Evolutionary conservation across 495 filamentous ascomycete species (phyloP).

Genomic region (Cercophora newfieldiana): DNA sequence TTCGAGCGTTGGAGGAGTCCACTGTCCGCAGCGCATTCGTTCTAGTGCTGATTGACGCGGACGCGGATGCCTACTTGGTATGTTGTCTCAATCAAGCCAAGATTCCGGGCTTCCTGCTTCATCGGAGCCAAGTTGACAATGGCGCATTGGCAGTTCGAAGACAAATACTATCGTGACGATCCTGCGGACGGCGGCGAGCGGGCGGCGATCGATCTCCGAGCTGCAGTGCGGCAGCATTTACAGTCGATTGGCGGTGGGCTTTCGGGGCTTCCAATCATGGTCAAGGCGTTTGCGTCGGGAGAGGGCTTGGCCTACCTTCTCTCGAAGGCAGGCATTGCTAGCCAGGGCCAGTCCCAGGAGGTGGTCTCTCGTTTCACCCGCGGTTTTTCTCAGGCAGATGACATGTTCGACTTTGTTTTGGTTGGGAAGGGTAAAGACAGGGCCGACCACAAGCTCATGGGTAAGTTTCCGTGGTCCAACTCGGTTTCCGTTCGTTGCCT

Average conservation of each 20-base stretch:
- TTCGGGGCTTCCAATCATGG: constrained; percentile 35
- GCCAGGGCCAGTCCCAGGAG: constrained; percentile 17
- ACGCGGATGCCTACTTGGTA: constrained; percentile 39
- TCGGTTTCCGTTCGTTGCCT: not conserved
- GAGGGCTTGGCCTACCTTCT: constrained; percentile 36
- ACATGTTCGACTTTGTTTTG: constrained; percentile 60
- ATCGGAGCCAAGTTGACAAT: not conserved
- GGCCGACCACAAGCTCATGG: constrained; percentile 58
- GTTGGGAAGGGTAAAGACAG: constrained; percentile 59
- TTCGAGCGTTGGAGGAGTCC: constrained; percentile 11
- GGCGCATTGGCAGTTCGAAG: constrained; percentile 34
- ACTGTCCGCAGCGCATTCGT: constrained; percentile 26
- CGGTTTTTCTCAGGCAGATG: constrained; percentile 56
- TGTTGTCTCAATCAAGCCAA: not conserved
- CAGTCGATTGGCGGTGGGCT: constrained; percentile 27
- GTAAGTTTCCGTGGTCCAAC: constrained; percentile 24
- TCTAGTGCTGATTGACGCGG: constrained; percentile 40
- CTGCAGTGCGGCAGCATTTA: constrained; percentile 36
- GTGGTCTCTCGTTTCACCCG: constrained; percentile 42
- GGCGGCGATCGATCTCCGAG: constrained; percentile 40
- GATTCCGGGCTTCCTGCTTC: not conserved
- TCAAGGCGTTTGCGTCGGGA: constrained; percentile 42
- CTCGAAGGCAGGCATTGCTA: constrained; percentile 27
- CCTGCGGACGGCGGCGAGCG: constrained; percentile 36
- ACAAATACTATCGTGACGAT: constrained; percentile 34